phyloP scores from a whole-genome alignment of 176 grass and related monocot species.

The Puya raimondii region DNA sequence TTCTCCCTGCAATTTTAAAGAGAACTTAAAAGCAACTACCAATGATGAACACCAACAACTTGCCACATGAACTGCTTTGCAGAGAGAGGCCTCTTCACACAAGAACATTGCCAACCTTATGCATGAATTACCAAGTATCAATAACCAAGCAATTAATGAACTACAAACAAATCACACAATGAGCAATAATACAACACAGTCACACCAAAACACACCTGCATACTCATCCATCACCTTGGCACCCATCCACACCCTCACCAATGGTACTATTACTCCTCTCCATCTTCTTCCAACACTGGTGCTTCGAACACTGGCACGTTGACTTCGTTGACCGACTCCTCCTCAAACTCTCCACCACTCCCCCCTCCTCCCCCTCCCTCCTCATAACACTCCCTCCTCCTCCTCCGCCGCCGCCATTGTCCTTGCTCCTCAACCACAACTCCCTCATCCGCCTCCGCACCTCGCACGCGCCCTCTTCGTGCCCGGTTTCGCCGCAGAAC shows the following conservation, averaged over 20 bases:
- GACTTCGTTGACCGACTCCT: neutral
- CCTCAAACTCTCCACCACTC: constrained; percentile 36
- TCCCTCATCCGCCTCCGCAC: constrained; percentile 34
- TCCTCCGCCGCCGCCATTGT: too few species aligned
- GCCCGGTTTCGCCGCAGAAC: constrained; percentile 26
- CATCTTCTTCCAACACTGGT: constrained; percentile 43
- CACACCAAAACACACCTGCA: too few species aligned
- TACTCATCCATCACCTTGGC: neutral
- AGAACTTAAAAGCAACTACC: too few species aligned
- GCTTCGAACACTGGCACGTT: constrained; percentile 55
- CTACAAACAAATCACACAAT: too few species aligned
- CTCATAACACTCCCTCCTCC: neutral
- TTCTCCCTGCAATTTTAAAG: too few species aligned
- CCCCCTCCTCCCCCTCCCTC: constrained; percentile 16
- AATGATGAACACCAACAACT: too few species aligned
- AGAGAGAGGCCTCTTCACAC: too few species aligned
- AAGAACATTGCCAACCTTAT: too few species aligned
- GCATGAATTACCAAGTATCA: too few species aligned
- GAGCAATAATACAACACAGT: too few species aligned
- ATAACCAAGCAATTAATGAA: too few species aligned
- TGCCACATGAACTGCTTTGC: too few species aligned
- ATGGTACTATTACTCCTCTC: constrained; percentile 8
- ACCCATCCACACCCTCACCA: constrained; percentile 9
- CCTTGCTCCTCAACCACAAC: constrained; percentile 19
- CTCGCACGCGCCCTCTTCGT: constrained; percentile 31